These are phyloP conservation scores for Austroboletus niveus DNA, from an alignment of 1,284 basidiomycete genomes.

Conservation along the genomic window DNA sequence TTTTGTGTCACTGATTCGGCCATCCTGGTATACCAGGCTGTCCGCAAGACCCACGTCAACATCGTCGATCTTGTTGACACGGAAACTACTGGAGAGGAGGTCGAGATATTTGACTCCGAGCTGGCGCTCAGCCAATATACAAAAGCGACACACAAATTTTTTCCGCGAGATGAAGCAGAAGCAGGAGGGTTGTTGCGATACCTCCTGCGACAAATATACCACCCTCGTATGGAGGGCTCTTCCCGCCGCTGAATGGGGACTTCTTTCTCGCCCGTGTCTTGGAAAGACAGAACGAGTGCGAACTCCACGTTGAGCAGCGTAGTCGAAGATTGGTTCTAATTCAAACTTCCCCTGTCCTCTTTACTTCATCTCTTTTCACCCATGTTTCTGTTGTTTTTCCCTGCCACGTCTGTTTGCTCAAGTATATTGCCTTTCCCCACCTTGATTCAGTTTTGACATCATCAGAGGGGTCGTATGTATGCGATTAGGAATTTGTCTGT, in stretches of 20 bases:
- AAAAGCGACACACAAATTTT: constrained; percentile 8
- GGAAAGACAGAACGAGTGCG: too few relatives aligned
- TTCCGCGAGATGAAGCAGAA: constrained; percentile 17
- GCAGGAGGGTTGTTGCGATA: constrained; percentile 20
- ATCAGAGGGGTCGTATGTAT: too few relatives aligned
- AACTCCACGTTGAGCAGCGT: too few relatives aligned
- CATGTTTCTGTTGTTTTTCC: too few relatives aligned
- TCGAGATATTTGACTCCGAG: constrained; percentile 13
- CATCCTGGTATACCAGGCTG: not conserved
- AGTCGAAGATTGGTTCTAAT: too few relatives aligned
- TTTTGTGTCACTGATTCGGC: not conserved
- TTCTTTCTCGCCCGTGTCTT: constrained; percentile 1
- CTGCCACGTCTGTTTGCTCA: too few relatives aligned
- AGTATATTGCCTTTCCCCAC: too few relatives aligned
- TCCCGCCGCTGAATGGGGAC: constrained; percentile 11
- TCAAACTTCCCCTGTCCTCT: too few relatives aligned
- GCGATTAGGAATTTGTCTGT: too few relatives aligned
- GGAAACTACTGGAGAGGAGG: not conserved
- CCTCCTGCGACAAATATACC: constrained; percentile 17
- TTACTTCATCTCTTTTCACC: too few relatives aligned
- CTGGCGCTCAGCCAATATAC: constrained; percentile 13
- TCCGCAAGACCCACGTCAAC: constrained; percentile 6
- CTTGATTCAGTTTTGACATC: too few relatives aligned
- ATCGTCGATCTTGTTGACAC: constrained; percentile 23
- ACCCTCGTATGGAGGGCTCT: not conserved